Conservation (phyloP, 495 filamentous ascomycete genomes). For the Penicillium mononematosum region DNA sequence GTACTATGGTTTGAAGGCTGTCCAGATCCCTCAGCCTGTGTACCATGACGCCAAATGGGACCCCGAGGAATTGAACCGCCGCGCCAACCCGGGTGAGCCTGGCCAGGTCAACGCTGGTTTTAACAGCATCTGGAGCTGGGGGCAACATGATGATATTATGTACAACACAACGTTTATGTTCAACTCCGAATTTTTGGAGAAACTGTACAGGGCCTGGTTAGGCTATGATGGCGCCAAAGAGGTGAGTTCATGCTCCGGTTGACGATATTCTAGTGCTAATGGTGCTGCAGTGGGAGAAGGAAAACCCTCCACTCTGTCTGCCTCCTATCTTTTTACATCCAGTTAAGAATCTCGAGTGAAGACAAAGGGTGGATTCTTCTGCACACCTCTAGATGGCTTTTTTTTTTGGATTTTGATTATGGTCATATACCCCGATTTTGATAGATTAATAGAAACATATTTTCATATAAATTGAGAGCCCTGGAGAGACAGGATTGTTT, state of each 20-base stretch:
- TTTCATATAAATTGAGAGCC: neutral
- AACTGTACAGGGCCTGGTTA: slow-evolving; percentile 63
- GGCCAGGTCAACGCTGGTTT: slow-evolving; percentile 15
- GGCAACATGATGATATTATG: slow-evolving; percentile 19
- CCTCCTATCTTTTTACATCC: slow-evolving; percentile 58
- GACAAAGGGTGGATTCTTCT: neutral
- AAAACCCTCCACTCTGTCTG: slow-evolving; percentile 52
- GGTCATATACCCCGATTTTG: neutral
- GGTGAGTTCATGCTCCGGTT: slow-evolving; percentile 16
- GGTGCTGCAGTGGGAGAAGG: slow-evolving; percentile 47
- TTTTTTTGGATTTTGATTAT: neutral
- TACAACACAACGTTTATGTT: slow-evolving; percentile 32
- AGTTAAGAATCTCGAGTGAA: slow-evolving; percentile 44
- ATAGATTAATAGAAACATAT: neutral
- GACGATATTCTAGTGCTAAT: slow-evolving; percentile 1
- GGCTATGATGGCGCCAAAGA: slow-evolving; percentile 52
- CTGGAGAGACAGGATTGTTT: neutral
- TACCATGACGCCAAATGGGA: slow-evolving; percentile 62
- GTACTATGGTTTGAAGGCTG: slow-evolving; percentile 63
- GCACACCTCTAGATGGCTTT: neutral
- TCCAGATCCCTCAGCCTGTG: slow-evolving; percentile 53
- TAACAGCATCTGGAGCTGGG: slow-evolving; percentile 25
- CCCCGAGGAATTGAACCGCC: slow-evolving; percentile 51
- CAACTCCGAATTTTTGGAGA: slow-evolving; percentile 49
- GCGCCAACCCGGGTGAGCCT: slow-evolving; percentile 57